These are phyloP conservation scores for Allomyces macrogynus DNA, from an alignment of 192 early-diverging fungal genomes.

Conservation along the genomic window DNA sequence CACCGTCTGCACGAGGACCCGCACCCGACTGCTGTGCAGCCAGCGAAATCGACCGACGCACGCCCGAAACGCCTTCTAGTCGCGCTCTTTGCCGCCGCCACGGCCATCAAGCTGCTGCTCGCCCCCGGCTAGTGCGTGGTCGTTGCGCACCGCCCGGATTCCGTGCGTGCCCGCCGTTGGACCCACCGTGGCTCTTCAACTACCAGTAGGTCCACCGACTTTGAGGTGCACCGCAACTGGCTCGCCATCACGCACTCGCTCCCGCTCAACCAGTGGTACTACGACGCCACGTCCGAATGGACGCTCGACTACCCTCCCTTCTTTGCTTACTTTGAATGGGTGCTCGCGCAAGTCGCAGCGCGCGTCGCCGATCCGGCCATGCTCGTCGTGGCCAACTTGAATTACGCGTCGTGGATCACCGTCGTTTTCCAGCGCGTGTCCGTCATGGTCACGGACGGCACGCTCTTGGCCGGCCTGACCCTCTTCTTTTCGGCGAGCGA, in stretches of 20 bases:
- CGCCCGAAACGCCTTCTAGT: not conserved
- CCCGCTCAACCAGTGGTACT: conserved; percentile 69
- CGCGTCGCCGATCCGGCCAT: conserved; percentile 43
- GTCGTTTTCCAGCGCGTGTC: conserved; percentile 64
- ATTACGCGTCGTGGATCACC: conserved; percentile 42
- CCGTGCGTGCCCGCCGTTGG: not conserved
- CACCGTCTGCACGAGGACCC: too few species aligned
- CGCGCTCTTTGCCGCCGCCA: conserved; percentile 12
- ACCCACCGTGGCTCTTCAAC: not conserved
- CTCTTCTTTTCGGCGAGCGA: conserved; percentile 23
- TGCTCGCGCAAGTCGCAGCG: conserved; percentile 36
- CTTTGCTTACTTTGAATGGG: conserved; percentile 89
- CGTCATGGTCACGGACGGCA: conserved; percentile 54
- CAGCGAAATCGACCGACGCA: too few species aligned
- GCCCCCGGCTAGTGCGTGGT: conserved; percentile 45
- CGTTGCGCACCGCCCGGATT: not conserved
- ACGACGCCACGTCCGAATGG: conserved; percentile 70
- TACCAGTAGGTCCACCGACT: conserved; percentile 73
- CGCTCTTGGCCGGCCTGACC: conserved; percentile 16
- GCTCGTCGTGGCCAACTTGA: conserved; percentile 44
- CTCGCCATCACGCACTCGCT: conserved; percentile 74
- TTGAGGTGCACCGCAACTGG: conserved; percentile 98
- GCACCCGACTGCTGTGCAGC: too few species aligned
- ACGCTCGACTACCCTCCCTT: conserved; percentile 95
- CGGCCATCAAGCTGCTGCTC: conserved; percentile 38